Percentiles rank a stretch among this genome's conserved stretches.
These are phyloP conservation scores for Diaporthe sp. DNA, from an alignment of 2,329 filamentous ascomycete species.

Conservation along the genomic window DNA sequence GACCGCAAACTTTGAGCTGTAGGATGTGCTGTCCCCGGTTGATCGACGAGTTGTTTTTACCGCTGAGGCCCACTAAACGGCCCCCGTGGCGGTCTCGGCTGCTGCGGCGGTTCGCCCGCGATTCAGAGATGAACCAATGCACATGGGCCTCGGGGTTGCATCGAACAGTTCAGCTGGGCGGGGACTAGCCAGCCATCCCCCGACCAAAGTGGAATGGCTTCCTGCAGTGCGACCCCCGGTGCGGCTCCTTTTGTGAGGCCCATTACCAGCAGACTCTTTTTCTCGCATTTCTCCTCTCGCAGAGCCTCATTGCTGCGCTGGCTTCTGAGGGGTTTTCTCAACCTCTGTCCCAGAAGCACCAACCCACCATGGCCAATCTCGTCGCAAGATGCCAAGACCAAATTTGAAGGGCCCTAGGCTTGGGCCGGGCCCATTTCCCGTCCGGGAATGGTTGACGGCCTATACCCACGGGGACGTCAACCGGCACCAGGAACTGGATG, in stretches of 20 bases:
- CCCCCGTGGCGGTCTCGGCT: constrained; percentile 27
- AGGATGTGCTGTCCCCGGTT: neutral
- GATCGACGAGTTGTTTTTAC: constrained; percentile 11
- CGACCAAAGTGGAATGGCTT: constrained; percentile 38
- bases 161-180: constrained; percentile 20
- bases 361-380: neutral
- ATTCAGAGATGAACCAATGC: constrained; percentile 21
- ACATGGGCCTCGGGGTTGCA: constrained; percentile 4
- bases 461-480: constrained; percentile 38
- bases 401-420: constrained; percentile 27
- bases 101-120: constrained; percentile 11
- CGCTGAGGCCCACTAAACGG: constrained; percentile 30
- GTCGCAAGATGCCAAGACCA: neutral
- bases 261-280: constrained; percentile 10
- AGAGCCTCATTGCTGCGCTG: constrained; percentile 27
- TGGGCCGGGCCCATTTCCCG: constrained; percentile 15
- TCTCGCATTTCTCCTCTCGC: neutral
- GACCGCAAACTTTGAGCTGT: neutral
- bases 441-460: constrained; percentile 37
- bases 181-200: constrained; percentile 26
- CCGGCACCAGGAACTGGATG: neutral
- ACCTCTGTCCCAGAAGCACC: neutral
- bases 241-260: constrained; percentile 24
- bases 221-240: constrained; percentile 38
- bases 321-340: neutral